Percentiles rank a stretch among this genome's conserved stretches.
Evolutionary conservation across 2,329 filamentous ascomycete species (phyloP).

Genomic region (Trichoderma koningii): DNA sequence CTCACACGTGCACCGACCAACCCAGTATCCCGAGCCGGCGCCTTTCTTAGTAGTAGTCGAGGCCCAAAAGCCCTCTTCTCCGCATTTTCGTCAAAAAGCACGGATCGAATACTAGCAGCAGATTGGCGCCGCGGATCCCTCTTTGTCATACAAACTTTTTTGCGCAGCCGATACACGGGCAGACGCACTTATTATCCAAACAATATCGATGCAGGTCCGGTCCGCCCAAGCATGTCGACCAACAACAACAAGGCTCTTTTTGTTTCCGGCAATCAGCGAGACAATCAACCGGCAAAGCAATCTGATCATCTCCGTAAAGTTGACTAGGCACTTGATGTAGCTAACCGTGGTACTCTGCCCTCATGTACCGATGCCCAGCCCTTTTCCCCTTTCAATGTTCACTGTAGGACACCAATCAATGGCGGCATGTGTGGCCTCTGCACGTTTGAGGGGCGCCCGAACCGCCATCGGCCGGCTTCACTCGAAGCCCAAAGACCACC

Average conservation of each 20-base stretch:
- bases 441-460: slow-evolving; percentile 5
- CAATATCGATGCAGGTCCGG: slow-evolving; percentile 19
- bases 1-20: no score
- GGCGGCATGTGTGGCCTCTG: slow-evolving; percentile 7
- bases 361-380: slow-evolving; percentile 1
- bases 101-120: no score
- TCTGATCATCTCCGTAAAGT: not conserved
- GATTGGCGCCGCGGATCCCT: no score
- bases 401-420: not conserved
- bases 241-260: not conserved
- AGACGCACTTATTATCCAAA: no score
- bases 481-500: not conserved
- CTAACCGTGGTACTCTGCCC: not conserved
- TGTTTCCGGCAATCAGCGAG: not conserved
- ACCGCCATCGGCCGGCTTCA: slow-evolving; percentile 5
- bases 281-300: not conserved
- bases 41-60: no score
- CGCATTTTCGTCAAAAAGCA: no score
- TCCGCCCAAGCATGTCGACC: not conserved
- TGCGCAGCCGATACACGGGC: no score
- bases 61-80: no score
- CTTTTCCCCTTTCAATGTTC: no score
- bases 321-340: not conserved
- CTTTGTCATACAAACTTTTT: no score
- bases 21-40: no score